Percentiles rank a stretch among this genome's conserved stretches.
phyloP scores from a whole-genome alignment of 106 monocot species.

The Dendrobium officinale region DNA sequence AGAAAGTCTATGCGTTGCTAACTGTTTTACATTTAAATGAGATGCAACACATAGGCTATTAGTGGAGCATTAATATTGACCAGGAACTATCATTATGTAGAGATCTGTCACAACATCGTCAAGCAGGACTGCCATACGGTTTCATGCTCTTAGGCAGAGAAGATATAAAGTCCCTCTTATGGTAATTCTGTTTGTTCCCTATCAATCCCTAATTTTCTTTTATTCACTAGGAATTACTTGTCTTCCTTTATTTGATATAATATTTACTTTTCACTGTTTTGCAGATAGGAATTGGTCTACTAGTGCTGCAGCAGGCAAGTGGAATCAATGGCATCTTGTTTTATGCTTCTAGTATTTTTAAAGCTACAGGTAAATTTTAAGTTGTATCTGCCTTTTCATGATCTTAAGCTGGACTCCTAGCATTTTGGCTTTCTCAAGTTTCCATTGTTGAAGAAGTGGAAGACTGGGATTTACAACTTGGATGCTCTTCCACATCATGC shows the following conservation, averaged over 20 bases:
- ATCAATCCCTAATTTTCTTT: neutral
- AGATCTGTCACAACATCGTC: slow-evolving; percentile 54
- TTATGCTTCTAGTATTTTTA: slow-evolving; percentile 90
- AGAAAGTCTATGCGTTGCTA: neutral
- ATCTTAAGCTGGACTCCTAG: no score
- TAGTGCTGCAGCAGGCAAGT: slow-evolving; percentile 74
- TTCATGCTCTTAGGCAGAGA: slow-evolving; percentile 63
- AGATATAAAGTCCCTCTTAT: slow-evolving; percentile 81
- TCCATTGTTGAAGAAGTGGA: no score
- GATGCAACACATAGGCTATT: neutral
- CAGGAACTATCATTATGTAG: slow-evolving; percentile 24
- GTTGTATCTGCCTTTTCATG: neutral
- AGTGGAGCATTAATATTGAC: neutral
- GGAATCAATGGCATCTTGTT: slow-evolving; percentile 92
- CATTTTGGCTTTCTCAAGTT: no score
- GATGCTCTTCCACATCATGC: no score
- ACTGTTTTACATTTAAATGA: neutral
- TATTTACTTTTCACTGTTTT: slow-evolving; percentile 11
- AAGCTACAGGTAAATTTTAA: slow-evolving; percentile 62
- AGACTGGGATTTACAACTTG: no score
- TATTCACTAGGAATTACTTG: neutral
- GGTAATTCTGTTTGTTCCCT: slow-evolving; percentile 25
- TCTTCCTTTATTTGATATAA: neutral
- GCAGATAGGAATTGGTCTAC: slow-evolving; percentile 87
- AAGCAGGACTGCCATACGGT: slow-evolving; percentile 60